phyloP scores from a whole-genome alignment of 768 basidiomycete genomes.

The Mycena indigotica region DNA sequence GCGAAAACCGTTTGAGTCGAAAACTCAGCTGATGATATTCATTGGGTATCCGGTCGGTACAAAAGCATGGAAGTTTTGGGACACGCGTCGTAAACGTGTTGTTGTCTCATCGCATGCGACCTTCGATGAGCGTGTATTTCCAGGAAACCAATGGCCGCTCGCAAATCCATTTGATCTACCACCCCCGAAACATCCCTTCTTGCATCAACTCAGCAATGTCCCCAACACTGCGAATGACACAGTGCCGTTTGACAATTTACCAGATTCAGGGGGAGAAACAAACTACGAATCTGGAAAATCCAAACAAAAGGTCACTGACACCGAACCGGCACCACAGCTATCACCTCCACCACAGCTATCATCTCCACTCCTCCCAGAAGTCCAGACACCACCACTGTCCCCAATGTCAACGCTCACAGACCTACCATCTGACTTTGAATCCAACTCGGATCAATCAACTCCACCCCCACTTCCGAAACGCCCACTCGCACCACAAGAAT shows the following conservation, averaged over 20 bases:
- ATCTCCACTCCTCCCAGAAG: not conserved
- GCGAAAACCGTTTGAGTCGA: slow-evolving; percentile 20
- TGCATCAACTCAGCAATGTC: not conserved
- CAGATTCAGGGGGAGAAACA: not conserved
- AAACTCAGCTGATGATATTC: slow-evolving; percentile 24
- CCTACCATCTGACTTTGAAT: too few species aligned
- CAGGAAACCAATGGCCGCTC: slow-evolving; percentile 12
- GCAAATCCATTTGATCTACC: not conserved
- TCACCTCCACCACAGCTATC: not conserved
- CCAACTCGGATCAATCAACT: not conserved
- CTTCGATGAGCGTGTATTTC: slow-evolving; percentile 31
- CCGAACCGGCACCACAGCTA: not conserved
- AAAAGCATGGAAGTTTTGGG: slow-evolving; percentile 30
- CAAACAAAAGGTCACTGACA: not conserved
- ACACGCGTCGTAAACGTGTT: slow-evolving; percentile 15
- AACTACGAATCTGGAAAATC: not conserved
- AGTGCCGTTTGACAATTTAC: not conserved
- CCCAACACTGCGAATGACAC: not conserved
- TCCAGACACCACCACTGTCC: not conserved
- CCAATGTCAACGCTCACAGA: too few species aligned
- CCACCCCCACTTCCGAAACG: not conserved
- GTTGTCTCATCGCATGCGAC: slow-evolving; percentile 23
- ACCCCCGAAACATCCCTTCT: not conserved
- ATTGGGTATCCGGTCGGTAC: slow-evolving; percentile 25
- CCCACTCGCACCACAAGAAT: not conserved